Percentiles rank a stretch among this genome's conserved stretches.
Conservation (phyloP, 768 basidiomycete species). For the Scleroderma bovista region DNA sequence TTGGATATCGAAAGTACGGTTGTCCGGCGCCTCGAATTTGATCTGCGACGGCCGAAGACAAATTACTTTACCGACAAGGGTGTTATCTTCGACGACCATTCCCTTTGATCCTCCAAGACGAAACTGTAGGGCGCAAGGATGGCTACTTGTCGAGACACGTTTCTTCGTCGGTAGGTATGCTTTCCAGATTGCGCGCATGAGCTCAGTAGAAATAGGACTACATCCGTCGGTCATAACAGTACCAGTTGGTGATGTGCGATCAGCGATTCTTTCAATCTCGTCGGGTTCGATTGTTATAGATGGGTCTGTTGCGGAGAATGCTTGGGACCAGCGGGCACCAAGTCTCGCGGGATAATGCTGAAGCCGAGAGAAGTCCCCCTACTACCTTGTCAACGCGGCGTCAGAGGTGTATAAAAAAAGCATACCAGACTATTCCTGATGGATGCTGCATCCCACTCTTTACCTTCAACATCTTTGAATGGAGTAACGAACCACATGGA, state of each 20-base stretch:
- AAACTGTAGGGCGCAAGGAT: conserved; percentile 41
- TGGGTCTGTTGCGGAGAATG: conserved; percentile 47
- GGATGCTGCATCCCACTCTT: conserved; percentile 14
- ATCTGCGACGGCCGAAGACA: conserved; percentile 40
- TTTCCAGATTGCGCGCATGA: conserved; percentile 33
- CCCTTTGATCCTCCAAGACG: conserved; percentile 45
- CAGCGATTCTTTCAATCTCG: conserved; percentile 30
- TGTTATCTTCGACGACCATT: conserved; percentile 40
- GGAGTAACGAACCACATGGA: conserved; percentile 45
- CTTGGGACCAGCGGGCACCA: conserved; percentile 49
- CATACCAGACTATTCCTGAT: conserved; percentile 33
- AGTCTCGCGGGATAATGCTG: conserved; percentile 38
- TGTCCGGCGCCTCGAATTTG: conserved; percentile 39
- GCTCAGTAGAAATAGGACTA: conserved; percentile 37
- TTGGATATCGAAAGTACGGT: conserved; percentile 43
- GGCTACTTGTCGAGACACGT: conserved; percentile 7
- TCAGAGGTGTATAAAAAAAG: neutral
- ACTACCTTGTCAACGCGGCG: neutral
- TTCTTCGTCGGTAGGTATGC: conserved; percentile 28
- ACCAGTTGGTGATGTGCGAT: conserved; percentile 23
- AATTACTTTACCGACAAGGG: conserved; percentile 30
- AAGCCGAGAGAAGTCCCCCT: conserved; percentile 40
- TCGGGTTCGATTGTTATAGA: conserved; percentile 32
- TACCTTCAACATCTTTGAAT: conserved; percentile 28
- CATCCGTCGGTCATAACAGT: conserved; percentile 48